Percentiles rank a stretch among this genome's conserved stretches.
Conservation (phyloP, 257 asterid species). For the Fraxinus cuspidata region DNA sequence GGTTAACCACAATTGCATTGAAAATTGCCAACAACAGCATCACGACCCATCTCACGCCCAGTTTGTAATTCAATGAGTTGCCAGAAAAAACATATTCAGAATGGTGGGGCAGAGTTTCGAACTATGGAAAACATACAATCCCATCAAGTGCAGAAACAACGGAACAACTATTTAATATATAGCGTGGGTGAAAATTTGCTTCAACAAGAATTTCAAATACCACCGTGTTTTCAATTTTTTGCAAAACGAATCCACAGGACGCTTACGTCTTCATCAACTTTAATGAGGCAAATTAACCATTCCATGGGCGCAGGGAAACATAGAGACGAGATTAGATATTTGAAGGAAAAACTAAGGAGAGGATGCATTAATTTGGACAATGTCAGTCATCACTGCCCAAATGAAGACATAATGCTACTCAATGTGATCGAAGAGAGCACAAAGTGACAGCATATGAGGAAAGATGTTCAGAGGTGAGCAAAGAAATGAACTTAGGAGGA, state of each 20-base stretch:
- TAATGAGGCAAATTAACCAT: background rate
- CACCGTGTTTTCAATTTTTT: background rate
- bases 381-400: background rate
- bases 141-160: no score
- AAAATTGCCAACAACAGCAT: background rate
- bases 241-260: background rate
- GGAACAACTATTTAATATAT: no score
- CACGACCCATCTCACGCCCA: background rate
- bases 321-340: background rate
- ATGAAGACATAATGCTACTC: background rate
- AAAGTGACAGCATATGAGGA: background rate
- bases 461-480: background rate
- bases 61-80: background rate
- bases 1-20: background rate
- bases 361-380: background rate
- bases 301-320: background rate
- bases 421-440: background rate
- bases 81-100: background rate
- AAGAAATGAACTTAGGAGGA: background rate
- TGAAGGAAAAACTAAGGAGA: background rate
- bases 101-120: background rate
- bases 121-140: background rate
- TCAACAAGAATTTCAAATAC: background rate
- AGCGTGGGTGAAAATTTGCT: no score
- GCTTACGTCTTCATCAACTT: background rate